Percentiles rank a stretch among this genome's conserved stretches.
Evolutionary conservation across 768 basidiomycete species (phyloP).

Genomic region (Nidularia sp.): DNA sequence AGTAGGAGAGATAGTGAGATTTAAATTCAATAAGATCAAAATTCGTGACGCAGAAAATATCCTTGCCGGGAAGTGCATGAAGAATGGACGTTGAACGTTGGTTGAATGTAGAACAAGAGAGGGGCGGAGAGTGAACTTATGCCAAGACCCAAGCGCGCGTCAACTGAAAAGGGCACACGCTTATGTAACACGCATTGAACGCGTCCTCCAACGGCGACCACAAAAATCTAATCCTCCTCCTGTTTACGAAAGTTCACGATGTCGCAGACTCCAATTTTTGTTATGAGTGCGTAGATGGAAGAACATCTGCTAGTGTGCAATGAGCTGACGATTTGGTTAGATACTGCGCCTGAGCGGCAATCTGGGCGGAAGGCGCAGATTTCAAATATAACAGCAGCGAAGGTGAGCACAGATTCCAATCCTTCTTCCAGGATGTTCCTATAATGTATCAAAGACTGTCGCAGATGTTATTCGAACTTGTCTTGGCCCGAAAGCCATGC

Average conservation of each 20-base stretch:
- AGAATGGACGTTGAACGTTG: too few species aligned
- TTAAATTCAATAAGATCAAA: too few species aligned
- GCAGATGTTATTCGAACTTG: conserved; percentile 98
- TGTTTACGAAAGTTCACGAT: conserved; percentile 18
- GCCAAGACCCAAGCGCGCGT: too few species aligned
- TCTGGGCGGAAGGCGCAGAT: conserved; percentile 94
- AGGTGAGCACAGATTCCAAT: conserved; percentile 46
- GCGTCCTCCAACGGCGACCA: background rate
- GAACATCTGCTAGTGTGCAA: background rate
- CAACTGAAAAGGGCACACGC: too few species aligned
- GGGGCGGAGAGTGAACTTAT: too few species aligned
- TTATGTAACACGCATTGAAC: background rate
- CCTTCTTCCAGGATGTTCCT: background rate
- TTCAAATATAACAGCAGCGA: conserved; percentile 95
- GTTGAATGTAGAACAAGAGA: too few species aligned
- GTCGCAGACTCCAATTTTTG: conserved; percentile 77
- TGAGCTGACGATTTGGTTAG: conserved; percentile 30
- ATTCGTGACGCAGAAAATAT: too few species aligned
- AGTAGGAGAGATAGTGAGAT: too few species aligned
- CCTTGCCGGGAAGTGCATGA: too few species aligned
- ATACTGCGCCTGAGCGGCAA: conserved; percentile 91
- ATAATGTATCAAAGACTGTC: conserved; percentile 60
- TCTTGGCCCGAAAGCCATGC: conserved; percentile 95
- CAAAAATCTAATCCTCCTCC: conserved; percentile 3
- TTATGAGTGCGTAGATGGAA: conserved; percentile 59